These are phyloP conservation scores for Trichoderma sp. DNA, from an alignment of 2,329 filamentous ascomycete genomes.

Conservation along the genomic window DNA sequence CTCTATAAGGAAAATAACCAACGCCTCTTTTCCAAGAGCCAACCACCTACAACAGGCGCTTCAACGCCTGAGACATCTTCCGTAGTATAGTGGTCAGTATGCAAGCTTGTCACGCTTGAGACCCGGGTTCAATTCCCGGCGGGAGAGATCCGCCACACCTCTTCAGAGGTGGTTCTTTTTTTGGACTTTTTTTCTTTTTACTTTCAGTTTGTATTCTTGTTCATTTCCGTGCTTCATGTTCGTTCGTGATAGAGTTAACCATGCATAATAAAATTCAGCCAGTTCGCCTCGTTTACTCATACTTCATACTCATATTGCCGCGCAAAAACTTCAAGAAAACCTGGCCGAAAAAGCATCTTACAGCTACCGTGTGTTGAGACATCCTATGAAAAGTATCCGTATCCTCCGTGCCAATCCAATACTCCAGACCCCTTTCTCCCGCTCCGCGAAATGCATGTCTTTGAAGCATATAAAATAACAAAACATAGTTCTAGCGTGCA, in stretches of 20 bases:
- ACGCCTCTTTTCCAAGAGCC: background rate
- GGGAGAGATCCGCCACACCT: slow-evolving; percentile 22
- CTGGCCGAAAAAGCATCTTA: background rate
- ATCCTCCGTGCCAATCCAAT: slow-evolving; percentile 7
- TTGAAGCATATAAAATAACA: slow-evolving; percentile 18
- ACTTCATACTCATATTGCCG: background rate
- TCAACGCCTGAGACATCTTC: slow-evolving; percentile 17
- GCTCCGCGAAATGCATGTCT: slow-evolving; percentile 19
- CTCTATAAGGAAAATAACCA: background rate
- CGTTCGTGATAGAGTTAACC: background rate
- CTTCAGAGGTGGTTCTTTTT: slow-evolving; percentile 7
- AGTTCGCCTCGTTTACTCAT: background rate
- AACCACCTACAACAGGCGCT: slow-evolving; percentile 7
- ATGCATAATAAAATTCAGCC: background rate
- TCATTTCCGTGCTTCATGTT: background rate
- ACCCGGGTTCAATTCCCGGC: slow-evolving; percentile 22
- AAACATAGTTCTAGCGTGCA: slow-evolving; percentile 16
- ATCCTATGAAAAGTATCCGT: background rate
- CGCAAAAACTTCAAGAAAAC: background rate
- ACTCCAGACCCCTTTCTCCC: slow-evolving; percentile 22
- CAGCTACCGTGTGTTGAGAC: background rate
- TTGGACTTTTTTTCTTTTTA: background rate
- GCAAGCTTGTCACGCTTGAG: slow-evolving; percentile 22
- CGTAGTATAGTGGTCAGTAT: slow-evolving; percentile 22
- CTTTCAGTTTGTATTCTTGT: background rate